Percentiles rank a stretch among this genome's conserved stretches.
These are phyloP conservation scores for Backusella circina DNA, from an alignment of 192 early-diverging fungal genomes.

Conservation along the genomic window DNA sequence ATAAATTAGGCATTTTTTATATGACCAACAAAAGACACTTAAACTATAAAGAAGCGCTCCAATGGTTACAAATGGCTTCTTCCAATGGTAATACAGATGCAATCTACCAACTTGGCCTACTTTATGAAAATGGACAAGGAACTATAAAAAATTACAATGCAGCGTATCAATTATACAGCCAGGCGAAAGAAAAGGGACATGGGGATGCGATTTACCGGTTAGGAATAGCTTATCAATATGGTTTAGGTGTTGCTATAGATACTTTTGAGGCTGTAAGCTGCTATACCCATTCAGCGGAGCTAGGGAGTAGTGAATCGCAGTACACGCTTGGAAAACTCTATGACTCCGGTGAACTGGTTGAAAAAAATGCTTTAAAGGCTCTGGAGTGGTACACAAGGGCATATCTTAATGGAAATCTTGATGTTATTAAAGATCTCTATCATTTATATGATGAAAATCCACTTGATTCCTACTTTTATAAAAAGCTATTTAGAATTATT, in stretches of 20 bases:
- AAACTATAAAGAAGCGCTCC: too few relatives aligned
- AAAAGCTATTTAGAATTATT: neutral
- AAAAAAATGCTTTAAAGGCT: neutral
- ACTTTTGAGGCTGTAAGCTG: neutral
- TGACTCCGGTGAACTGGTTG: neutral
- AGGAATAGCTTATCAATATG: neutral
- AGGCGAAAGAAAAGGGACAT: neutral
- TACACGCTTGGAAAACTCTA: neutral
- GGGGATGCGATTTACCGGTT: neutral
- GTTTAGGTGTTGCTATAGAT: neutral
- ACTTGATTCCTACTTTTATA: neutral
- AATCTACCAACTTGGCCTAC: neutral
- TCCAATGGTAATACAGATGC: neutral
- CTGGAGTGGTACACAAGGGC: neutral
- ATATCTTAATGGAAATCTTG: neutral
- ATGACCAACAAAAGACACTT: neutral
- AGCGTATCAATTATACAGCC: neutral
- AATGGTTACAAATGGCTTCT: neutral
- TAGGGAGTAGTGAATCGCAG: neutral
- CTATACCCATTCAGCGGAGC: neutral
- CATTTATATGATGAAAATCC: neutral
- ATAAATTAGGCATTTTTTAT: neutral
- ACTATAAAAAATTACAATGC: neutral
- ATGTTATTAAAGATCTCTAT: neutral
- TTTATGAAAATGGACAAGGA: neutral